Base-by-base conservation (phyloP, 2,329 filamentous ascomycete genomes). In the Berkeleyomyces basicola region DNA sequence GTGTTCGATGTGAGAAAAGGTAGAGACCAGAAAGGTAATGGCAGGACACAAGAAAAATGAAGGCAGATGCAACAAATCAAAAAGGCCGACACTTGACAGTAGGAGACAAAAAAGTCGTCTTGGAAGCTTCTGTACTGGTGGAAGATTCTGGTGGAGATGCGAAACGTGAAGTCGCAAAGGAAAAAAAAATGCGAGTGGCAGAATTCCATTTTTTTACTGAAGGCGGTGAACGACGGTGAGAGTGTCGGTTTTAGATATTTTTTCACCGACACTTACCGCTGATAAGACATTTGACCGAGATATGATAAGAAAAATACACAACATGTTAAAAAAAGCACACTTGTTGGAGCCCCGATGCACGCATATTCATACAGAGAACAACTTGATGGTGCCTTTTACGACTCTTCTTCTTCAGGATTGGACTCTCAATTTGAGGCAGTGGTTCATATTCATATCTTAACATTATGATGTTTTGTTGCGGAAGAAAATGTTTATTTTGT, bases 61-160 rank as follows among this genome's bases (percentile, higher is more conserved):
- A 55, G 10, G n/a, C 51, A 7, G 16, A 55, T 55, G 51, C 14
- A n/a, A 46, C 16, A n/a, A 39, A 16, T 23, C 23, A 23, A 23
- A 23, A 23, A 5, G 14, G 33, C 5, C 51, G 51, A n/a, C 43
- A n/a, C 43, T n/a, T 46, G 43, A 46, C 11, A 46, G 16, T 46
- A 46, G 43, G 43, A 46, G 43, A 46, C 51, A 39, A 55, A n/a
- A 55, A 55, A 55, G 7, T 55, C 23, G 51, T 55, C 16, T 55
- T 39, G 31, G 11, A n/a, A 31, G n/a, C 16, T 7, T 55, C 31
- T 7, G 36, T n/a, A 16, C 11, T 31, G 43, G 43, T 10, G 42
- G 36, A 63, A 63, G 47, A 43, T 51, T 61, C 42, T 59, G 58
- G 59, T 61, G 62, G 62, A 61, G 62, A 64, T 64, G 58, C 36